These are phyloP conservation scores for Acanthamoeba culbertsoni DNA, from an alignment of 208 protist genomes.

Conservation along the genomic window DNA sequence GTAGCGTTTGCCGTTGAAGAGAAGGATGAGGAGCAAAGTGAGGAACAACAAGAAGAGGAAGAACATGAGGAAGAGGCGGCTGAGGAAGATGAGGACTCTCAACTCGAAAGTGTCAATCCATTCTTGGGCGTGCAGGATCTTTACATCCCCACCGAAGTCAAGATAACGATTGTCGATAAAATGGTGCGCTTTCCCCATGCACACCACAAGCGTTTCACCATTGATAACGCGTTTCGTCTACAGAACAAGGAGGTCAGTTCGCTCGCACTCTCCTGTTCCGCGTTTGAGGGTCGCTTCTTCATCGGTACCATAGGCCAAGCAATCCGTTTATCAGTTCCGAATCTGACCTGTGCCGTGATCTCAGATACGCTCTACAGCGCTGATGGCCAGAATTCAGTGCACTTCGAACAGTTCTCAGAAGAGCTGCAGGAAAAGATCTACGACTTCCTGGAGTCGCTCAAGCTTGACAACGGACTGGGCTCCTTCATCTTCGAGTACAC, in stretches of 20 bases:
- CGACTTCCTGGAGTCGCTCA: neutral
- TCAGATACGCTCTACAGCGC: slow-evolving; percentile 28
- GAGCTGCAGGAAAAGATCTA: slow-evolving; percentile 31
- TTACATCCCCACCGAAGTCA: neutral
- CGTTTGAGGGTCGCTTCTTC: neutral
- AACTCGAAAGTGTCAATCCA: neutral
- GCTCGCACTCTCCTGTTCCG: neutral
- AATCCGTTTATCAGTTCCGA: too few relatives aligned
- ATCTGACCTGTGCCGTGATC: neutral
- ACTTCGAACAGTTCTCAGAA: neutral
- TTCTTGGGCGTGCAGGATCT: neutral
- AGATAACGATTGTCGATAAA: neutral
- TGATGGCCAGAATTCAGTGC: neutral
- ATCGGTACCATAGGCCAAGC: too few relatives aligned
- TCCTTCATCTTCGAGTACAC: slow-evolving; percentile 14
- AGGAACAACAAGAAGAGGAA: neutral
- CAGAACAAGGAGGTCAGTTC: neutral
- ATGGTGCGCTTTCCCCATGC: too few relatives aligned
- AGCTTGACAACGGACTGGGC: neutral
- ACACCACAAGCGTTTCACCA: too few relatives aligned
- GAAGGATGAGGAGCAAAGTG: neutral
- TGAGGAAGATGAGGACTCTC: neutral
- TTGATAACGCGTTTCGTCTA: neutral
- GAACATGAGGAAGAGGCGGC: neutral
- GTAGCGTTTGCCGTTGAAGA: neutral